These are phyloP conservation scores for Rosa hybrid DNA, from an alignment of 331 rosid genomes.

Conservation along the genomic window DNA sequence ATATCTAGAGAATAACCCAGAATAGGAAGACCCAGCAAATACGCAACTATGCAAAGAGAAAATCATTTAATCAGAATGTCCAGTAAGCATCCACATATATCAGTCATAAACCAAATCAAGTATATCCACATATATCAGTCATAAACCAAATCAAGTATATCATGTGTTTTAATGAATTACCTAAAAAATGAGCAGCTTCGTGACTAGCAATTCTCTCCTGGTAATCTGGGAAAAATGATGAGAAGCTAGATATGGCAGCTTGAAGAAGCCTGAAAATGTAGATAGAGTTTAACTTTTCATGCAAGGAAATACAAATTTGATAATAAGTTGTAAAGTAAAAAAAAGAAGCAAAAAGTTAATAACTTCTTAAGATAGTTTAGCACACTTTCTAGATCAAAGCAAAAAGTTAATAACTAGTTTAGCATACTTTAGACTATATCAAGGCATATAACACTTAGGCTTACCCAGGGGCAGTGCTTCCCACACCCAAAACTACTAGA, in stretches of 20 bases:
- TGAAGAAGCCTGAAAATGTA: constrained; percentile 77
- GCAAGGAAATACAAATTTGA: constrained; percentile 16
- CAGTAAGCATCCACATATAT: constrained; percentile 38
- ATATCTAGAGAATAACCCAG: constrained; percentile 86
- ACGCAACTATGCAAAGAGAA: constrained; percentile 55
- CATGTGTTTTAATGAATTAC: constrained; percentile 33
- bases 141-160: constrained; percentile 7
- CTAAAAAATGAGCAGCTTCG: constrained; percentile 95
- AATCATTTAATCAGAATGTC: background rate
- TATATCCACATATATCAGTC: background rate
- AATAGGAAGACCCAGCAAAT: constrained; percentile 85
- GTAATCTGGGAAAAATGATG: constrained; percentile 87
- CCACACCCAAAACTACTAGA: constrained; percentile 81
- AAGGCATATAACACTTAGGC: constrained; percentile 16
- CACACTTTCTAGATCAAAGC: background rate
- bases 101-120: background rate
- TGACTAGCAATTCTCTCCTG: constrained; percentile 87
- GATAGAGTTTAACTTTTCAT: constrained; percentile 23
- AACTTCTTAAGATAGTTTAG: too few species aligned
- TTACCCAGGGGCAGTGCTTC: constrained; percentile 96
- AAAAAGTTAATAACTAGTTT: background rate
- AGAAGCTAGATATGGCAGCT: constrained; percentile 86
- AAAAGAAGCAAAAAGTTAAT: background rate
- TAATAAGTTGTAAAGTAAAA: background rate
- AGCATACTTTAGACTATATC: background rate